Conservation (phyloP, 768 basidiomycete species). For the Lactarius evosmus region DNA sequence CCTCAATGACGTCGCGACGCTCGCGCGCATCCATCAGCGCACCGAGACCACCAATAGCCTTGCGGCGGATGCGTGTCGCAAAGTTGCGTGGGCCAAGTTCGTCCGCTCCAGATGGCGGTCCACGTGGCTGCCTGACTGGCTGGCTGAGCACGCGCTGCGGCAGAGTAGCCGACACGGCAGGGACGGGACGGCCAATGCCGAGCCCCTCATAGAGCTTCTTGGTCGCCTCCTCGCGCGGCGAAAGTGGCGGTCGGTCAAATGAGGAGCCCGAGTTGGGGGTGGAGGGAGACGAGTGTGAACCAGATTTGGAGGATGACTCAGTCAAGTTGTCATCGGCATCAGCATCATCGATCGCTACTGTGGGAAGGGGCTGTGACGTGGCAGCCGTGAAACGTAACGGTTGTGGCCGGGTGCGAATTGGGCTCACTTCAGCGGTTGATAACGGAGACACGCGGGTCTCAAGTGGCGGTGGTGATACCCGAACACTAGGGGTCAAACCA, state of each 20-base stretch:
- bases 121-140: constrained; percentile 80
- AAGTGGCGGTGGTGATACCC: constrained; percentile 66
- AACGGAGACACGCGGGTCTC: constrained; percentile 58
- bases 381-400: constrained; percentile 48
- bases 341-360: constrained; percentile 30
- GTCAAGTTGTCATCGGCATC: constrained; percentile 29
- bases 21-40: constrained; percentile 79
- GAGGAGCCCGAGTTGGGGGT: constrained; percentile 73
- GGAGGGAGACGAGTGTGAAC: constrained; percentile 60
- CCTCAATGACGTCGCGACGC: constrained; percentile 50
- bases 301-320: constrained; percentile 52
- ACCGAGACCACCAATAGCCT: constrained; percentile 79
- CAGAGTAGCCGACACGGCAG: constrained; percentile 37
- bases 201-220: constrained; percentile 89
- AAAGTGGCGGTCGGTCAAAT: constrained; percentile 51
- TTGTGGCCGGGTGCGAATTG: constrained; percentile 63
- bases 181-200: constrained; percentile 69
- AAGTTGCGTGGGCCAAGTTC: constrained; percentile 88
- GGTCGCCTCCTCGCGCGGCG: constrained; percentile 80
- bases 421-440: constrained; percentile 33
- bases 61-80: constrained; percentile 78
- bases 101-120: constrained; percentile 82
- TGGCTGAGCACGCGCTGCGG: constrained; percentile 57
- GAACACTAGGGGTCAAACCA: constrained; percentile 55
- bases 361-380: constrained; percentile 31